Conservation (phyloP, 1,139 yeast species). For the Pichia inconspicua region DNA sequence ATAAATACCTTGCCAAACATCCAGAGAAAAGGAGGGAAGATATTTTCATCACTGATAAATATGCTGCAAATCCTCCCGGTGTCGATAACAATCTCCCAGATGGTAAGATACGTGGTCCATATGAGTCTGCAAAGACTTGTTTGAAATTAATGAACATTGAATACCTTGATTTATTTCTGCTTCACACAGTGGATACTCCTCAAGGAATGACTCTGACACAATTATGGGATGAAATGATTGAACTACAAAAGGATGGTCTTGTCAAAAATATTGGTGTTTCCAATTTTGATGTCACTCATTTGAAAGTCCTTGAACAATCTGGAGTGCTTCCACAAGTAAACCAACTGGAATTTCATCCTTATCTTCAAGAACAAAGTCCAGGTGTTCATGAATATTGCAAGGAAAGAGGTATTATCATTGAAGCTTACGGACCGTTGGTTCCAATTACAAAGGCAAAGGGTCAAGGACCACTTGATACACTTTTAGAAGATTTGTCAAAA, state of each 20-base stretch:
- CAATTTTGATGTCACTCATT: constrained; percentile 42
- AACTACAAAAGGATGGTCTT: constrained; percentile 39
- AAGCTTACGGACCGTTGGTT: constrained; percentile 62
- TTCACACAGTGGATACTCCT: constrained; percentile 48
- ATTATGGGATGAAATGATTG: constrained; percentile 49
- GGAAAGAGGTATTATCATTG: constrained; percentile 44
- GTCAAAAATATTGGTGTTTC: constrained; percentile 61
- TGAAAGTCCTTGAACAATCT: constrained; percentile 40
- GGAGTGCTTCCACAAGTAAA: constrained; percentile 52
- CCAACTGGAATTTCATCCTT: constrained; percentile 66
- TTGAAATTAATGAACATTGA: constrained; percentile 42
- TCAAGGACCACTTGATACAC: constrained; percentile 29
- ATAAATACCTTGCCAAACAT: constrained; percentile 15
- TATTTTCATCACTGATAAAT: constrained; percentile 51
- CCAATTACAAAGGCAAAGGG: constrained; percentile 33
- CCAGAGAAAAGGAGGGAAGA: constrained; percentile 40
- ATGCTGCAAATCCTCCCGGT: constrained; percentile 22
- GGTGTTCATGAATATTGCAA: constrained; percentile 49
- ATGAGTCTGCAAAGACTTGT: constrained; percentile 41
- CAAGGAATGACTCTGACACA: constrained; percentile 37
- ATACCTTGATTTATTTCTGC: constrained; percentile 61
- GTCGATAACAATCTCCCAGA: constrained; percentile 8
- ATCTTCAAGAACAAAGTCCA: constrained; percentile 61
- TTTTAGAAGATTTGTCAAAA: constrained; percentile 37
- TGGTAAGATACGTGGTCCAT: constrained; percentile 36